Evolutionary conservation across 2,329 filamentous ascomycete genomes (phyloP).

Genomic region (Xylaria sp.): DNA sequence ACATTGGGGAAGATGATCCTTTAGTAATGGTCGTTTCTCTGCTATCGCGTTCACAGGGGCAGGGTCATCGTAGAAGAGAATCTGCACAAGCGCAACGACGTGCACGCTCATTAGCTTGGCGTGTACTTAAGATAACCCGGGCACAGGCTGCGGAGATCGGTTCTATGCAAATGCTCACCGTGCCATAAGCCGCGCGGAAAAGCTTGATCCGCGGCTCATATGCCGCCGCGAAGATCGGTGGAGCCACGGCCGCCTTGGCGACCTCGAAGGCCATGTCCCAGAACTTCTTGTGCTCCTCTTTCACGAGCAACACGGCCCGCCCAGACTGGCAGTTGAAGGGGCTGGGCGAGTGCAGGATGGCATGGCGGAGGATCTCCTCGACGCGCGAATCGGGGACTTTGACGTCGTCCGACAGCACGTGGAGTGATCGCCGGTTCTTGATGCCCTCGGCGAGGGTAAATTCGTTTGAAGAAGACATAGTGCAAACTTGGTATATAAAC

Average conservation of each 20-base stretch:
- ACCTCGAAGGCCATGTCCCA: slow-evolving; percentile 26
- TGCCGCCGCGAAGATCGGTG: slow-evolving; percentile 1
- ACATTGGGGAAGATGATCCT: slow-evolving; percentile 15
- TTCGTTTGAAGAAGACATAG: slow-evolving; percentile 15
- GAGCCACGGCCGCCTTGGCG: slow-evolving; percentile 12
- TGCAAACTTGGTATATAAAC: not conserved
- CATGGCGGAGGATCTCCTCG: slow-evolving; percentile 18
- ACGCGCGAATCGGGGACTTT: slow-evolving; percentile 3
- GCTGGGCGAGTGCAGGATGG: slow-evolving; percentile 17
- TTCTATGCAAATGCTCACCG: slow-evolving; percentile 4
- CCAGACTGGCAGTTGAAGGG: slow-evolving; percentile 16
- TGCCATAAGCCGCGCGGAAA: slow-evolving; percentile 26
- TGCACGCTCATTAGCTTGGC: not conserved
- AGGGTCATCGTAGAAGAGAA: slow-evolving; percentile 23
- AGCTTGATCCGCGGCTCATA: slow-evolving; percentile 20
- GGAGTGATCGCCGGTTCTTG: slow-evolving; percentile 22
- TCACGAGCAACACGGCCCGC: slow-evolving; percentile 16
- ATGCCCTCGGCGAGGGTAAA: slow-evolving; percentile 20
- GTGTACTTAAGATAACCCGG: not conserved
- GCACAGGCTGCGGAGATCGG: not conserved
- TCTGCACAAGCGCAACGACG: not conserved
- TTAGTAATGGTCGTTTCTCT: slow-evolving; percentile 14
- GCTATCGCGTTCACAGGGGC: not conserved
- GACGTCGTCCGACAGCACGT: slow-evolving; percentile 19
- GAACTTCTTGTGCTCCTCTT: slow-evolving; percentile 24